Evolutionary conservation across 2,329 filamentous ascomycete genomes (phyloP), one percentile per base, ranked within the genome.

Genomic region (Blumeria hordei): DNA sequence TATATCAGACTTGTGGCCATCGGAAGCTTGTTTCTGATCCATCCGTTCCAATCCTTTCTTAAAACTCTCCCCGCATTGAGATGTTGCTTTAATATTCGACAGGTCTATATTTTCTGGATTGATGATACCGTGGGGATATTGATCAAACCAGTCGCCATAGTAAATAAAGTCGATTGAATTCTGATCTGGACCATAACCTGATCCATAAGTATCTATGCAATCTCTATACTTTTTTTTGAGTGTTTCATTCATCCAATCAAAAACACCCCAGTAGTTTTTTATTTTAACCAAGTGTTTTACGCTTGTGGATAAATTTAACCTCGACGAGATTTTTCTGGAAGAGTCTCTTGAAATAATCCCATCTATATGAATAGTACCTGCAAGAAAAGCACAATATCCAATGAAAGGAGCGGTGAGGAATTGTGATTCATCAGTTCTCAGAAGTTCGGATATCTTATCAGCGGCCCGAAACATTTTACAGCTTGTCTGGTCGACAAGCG

Each of bases 261-360:
- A 95, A 83, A 95, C 94, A 57, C 90, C 92, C 92, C 92, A 98
- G 63, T 92, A 88, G 57, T 85, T 85, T 72, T 94, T 95, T 85
- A 96, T 94, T 68, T 86, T 92, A 55, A 83, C 83, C 47, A 98
- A 70, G 62, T 92, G 96, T 63, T 83, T 85, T 62, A 96, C 83
- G 60, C 94, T 96, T 59, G 81, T 85, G 0, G 84, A 80, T 14
- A 95, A 72, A 63, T 94, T 88, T 59, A 81, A 79, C 69, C 93
- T 94, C 8, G 86, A 87, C 8, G 78, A 76, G 11, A 77, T 75
- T 65, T 94, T 85, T 53, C 93, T 74, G 10, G 77, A 71, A 12
- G 80, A 71, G 60, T 93, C 88, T 58, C 86, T 85, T 3, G 87
- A 92, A 65, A 94, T 93, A 3, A 93, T 87, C 6, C 87, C 87